phyloP scores from a whole-genome alignment of 495 filamentous ascomycete species.

The Neurospora discreta region DNA sequence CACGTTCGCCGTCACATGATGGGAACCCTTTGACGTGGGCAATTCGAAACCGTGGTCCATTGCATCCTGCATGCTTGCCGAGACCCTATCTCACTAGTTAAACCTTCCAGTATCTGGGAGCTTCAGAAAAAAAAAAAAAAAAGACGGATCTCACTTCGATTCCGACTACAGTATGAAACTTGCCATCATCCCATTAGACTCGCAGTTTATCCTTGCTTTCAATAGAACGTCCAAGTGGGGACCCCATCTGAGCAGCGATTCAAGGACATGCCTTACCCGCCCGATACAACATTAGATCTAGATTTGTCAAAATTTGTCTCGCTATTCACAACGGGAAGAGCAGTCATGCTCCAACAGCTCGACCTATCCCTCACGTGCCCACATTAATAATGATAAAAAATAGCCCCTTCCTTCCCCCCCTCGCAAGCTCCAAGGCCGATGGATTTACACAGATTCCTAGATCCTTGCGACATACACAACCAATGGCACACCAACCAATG shows the following conservation, averaged over 20 bases:
- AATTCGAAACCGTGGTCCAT: neutral
- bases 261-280: neutral
- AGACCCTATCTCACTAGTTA: neutral
- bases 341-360: neutral
- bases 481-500: constrained; percentile 18
- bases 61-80: neutral
- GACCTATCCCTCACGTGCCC: neutral
- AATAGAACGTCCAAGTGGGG: neutral
- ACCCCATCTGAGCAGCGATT: neutral
- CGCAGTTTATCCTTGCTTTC: neutral
- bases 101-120: neutral
- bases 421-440: neutral
- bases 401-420: neutral
- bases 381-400: neutral
- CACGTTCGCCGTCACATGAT: neutral
- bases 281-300: neutral
- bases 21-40: neutral
- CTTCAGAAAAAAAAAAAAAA: neutral
- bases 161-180: neutral
- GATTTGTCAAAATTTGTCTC: neutral
- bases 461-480: constrained; percentile 13
- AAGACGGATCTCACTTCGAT: neutral
- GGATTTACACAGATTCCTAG: neutral
- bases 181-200: neutral
- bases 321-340: neutral